These are phyloP conservation scores for Wickerhamiella nectarea DNA, from an alignment of 805 yeast genomes.

Conservation along the genomic window DNA sequence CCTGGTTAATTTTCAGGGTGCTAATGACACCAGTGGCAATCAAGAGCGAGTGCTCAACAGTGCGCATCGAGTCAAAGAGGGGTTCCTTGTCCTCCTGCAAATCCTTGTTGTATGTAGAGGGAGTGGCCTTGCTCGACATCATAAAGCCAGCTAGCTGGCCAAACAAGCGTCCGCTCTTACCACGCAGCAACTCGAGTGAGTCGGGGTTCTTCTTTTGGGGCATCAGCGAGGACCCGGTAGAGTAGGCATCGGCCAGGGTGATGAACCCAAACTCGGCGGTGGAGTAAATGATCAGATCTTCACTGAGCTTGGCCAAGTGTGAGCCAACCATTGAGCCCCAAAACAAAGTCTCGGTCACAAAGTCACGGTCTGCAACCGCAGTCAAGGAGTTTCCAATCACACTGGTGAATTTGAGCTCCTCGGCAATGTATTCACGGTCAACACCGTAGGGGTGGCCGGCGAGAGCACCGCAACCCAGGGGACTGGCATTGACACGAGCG, in stretches of 20 bases:
- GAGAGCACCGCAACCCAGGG: slow-evolving; percentile 93
- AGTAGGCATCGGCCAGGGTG: slow-evolving; percentile 89
- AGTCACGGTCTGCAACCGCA: slow-evolving; percentile 97
- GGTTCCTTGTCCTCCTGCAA: slow-evolving; percentile 99
- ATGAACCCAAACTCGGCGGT: slow-evolving; percentile 96
- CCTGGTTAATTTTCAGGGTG: slow-evolving; percentile 59
- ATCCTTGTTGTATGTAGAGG: slow-evolving; percentile 95
- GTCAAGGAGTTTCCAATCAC: slow-evolving; percentile 90
- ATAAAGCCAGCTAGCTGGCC: slow-evolving; percentile 91
- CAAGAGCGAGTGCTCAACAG: slow-evolving; percentile 85
- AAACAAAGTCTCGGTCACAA: slow-evolving; percentile 87
- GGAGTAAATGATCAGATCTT: slow-evolving; percentile 89
- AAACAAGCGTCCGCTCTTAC: slow-evolving; percentile 93
- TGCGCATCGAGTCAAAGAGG: slow-evolving; percentile 75
- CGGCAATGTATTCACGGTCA: slow-evolving; percentile 80
- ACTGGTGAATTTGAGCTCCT: slow-evolving; percentile 62
- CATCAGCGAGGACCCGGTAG: slow-evolving; percentile 97
- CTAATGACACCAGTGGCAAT: slow-evolving; percentile 96
- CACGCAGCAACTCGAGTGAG: slow-evolving; percentile 85
- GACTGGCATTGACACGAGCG: slow-evolving; percentile 72
- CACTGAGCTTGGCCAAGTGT: slow-evolving; percentile 87
- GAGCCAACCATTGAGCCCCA: slow-evolving; percentile 94
- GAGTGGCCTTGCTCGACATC: slow-evolving; percentile 94
- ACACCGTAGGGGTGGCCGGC: slow-evolving; percentile 99
- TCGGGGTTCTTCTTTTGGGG: slow-evolving; percentile 99